A percentile compares a stretch with the other conserved stretches of the same genome.
phyloP scores from a whole-genome alignment of 805 yeast species.

The Naumovozyma castellii region DNA sequence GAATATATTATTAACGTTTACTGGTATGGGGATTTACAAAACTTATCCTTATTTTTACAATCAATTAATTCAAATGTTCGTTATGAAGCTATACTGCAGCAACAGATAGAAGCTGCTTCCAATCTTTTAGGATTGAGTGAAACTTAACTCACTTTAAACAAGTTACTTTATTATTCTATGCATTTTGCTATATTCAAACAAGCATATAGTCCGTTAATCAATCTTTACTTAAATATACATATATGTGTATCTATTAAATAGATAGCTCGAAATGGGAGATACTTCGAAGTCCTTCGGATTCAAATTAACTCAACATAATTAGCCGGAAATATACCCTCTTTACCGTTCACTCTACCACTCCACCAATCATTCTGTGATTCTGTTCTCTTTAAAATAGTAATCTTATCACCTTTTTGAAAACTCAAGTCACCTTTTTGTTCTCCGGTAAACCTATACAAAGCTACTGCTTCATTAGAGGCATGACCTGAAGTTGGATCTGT shows the following conservation, averaged over 20 bases:
- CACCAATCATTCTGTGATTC: constrained; percentile 96
- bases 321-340: constrained; percentile 93
- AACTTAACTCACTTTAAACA: neutral
- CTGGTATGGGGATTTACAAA: constrained; percentile 27
- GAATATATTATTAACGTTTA: constrained; percentile 31
- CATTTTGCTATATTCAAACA: too few species aligned
- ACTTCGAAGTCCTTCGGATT: neutral
- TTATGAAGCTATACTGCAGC: constrained; percentile 18
- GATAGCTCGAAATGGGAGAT: too few species aligned
- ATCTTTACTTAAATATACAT: too few species aligned
- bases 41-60: constrained; percentile 16
- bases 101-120: constrained; percentile 23
- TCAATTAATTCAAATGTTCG: constrained; percentile 14
- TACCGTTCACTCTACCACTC: constrained; percentile 84
- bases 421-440: constrained; percentile 90
- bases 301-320: constrained; percentile 74
- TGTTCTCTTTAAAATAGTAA: constrained; percentile 74
- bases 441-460: constrained; percentile 80
- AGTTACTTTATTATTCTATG: too few species aligned
- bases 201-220: too few species aligned
- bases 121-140: constrained; percentile 19
- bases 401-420: constrained; percentile 89
- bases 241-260: too few species aligned
- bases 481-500: too few species aligned
- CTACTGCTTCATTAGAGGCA: constrained; percentile 78